A percentile compares a stretch with the other conserved stretches of the same genome.
Conservation (phyloP, 345 rosid genomes). For the Pistacia atlantica region DNA sequence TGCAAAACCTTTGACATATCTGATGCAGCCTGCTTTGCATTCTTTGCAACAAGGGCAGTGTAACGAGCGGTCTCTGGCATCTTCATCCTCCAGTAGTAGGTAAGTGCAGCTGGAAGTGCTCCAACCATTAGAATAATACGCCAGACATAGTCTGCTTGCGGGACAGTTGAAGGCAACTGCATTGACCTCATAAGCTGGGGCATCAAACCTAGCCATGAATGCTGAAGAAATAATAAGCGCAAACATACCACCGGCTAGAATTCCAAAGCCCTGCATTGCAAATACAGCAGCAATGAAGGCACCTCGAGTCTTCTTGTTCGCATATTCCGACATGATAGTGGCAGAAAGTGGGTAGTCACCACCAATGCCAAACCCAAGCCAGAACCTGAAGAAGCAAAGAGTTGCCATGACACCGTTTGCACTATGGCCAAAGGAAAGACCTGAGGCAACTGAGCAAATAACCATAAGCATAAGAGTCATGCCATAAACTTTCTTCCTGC, state of each 20-base stretch:
- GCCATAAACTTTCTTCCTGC: conserved; percentile 73
- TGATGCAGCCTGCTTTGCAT: conserved; percentile 66
- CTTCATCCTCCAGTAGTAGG: conserved; percentile 82
- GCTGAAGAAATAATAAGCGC: conserved; percentile 56
- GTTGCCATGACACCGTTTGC: conserved; percentile 58
- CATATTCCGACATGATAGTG: conserved; percentile 84
- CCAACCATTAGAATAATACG: conserved; percentile 79
- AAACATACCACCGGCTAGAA: conserved; percentile 70
- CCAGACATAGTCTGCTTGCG: conserved; percentile 81
- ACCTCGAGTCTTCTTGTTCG: conserved; percentile 86
- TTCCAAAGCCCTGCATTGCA: conserved; percentile 93
- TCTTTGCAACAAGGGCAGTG: conserved; percentile 86
- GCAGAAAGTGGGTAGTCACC: conserved; percentile 88
- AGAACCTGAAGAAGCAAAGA: conserved; percentile 80
- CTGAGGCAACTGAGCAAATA: conserved; percentile 61
- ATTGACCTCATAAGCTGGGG: conserved; percentile 52
- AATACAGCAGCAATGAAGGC: conserved; percentile 93
- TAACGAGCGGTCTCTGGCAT: conserved; percentile 94
- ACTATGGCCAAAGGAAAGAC: conserved; percentile 56
- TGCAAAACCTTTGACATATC: conserved; percentile 87
- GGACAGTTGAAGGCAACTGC: conserved; percentile 55
- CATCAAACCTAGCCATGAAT: conserved; percentile 49
- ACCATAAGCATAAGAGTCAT: conserved; percentile 83
- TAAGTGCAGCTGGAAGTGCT: conserved; percentile 76
- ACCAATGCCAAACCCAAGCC: conserved; percentile 88